A percentile compares a stretch with the other conserved stretches of the same genome.
phyloP scores from a whole-genome alignment of 2,329 filamentous ascomycete species.

The Purpureocillium takamizusanense region DNA sequence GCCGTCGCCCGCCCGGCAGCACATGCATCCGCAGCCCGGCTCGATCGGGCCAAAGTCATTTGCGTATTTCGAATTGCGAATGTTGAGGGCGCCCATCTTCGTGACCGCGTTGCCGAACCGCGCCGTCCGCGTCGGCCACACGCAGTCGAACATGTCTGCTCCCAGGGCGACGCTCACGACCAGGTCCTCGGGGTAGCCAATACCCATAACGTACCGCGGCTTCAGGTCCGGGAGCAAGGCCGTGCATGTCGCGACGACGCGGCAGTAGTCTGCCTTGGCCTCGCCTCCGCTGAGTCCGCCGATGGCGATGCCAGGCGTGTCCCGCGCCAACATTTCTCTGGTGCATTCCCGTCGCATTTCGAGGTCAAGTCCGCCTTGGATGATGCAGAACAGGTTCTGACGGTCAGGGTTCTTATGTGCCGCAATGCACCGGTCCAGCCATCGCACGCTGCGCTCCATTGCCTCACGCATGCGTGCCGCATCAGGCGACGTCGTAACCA shows the following conservation, averaged over 20 bases:
- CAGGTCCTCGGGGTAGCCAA: slow-evolving; percentile 93
- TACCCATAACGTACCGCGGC: slow-evolving; percentile 98
- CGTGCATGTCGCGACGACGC: slow-evolving; percentile 82
- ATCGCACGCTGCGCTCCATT: slow-evolving; percentile 88
- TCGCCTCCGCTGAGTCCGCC: slow-evolving; percentile 92
- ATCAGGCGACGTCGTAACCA: slow-evolving; percentile 92
- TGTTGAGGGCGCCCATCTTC: slow-evolving; percentile 68
- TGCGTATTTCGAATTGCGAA: slow-evolving; percentile 67
- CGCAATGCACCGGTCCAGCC: slow-evolving; percentile 90
- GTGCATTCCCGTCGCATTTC: slow-evolving; percentile 80
- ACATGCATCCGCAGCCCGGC: slow-evolving; percentile 69
- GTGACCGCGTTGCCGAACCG: slow-evolving; percentile 94
- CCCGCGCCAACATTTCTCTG: slow-evolving; percentile 73
- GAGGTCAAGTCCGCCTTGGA: slow-evolving; percentile 88
- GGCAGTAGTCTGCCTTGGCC: slow-evolving; percentile 86
- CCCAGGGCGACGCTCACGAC: slow-evolving; percentile 89
- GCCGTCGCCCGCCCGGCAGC: slow-evolving; percentile 61
- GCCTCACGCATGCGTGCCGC: slow-evolving; percentile 80
- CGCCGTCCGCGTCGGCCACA: slow-evolving; percentile 94
- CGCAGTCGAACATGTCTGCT: slow-evolving; percentile 99
- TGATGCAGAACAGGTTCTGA: slow-evolving; percentile 97
- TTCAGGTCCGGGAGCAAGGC: slow-evolving; percentile 77
- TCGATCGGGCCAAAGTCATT: slow-evolving; percentile 79
- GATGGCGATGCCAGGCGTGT: slow-evolving; percentile 94
- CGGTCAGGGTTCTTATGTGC: slow-evolving; percentile 74